These are phyloP conservation scores for Leishmania gerbilli DNA, from an alignment of 208 protist species.

Conservation along the genomic window DNA sequence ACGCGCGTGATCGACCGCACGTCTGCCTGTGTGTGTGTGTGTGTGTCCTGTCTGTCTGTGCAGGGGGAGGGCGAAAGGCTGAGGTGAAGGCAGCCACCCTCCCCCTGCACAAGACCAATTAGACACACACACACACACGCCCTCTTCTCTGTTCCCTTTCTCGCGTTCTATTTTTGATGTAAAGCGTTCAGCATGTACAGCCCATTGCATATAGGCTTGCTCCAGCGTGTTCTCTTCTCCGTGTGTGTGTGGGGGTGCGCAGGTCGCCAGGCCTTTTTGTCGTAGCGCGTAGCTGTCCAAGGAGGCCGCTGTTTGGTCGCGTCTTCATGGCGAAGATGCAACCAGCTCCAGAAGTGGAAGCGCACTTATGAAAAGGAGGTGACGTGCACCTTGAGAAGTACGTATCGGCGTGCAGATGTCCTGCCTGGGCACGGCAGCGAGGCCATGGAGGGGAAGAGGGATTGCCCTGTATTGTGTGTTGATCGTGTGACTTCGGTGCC, in stretches of 20 bases:
- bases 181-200: slow-evolving; percentile 9
- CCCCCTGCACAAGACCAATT: background rate
- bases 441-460: background rate
- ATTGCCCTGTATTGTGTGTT: background rate
- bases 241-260: background rate
- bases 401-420: background rate
- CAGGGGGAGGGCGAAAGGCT: background rate
- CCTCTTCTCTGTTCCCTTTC: background rate
- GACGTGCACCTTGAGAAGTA: background rate
- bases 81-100: background rate
- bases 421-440: background rate
- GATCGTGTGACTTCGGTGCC: background rate
- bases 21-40: background rate
- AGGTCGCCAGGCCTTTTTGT: background rate
- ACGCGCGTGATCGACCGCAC: background rate
- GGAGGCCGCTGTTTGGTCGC: background rate
- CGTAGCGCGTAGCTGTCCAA: background rate
- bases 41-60: background rate
- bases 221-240: slow-evolving; percentile 1
- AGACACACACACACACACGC: background rate
- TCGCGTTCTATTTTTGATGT: slow-evolving; percentile 5
- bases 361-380: background rate
- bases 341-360: background rate
- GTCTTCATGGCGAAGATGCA: background rate
- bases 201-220: slow-evolving; percentile 2